Conservation (phyloP, 768 basidiomycete species). For the Suillus discolor region DNA sequence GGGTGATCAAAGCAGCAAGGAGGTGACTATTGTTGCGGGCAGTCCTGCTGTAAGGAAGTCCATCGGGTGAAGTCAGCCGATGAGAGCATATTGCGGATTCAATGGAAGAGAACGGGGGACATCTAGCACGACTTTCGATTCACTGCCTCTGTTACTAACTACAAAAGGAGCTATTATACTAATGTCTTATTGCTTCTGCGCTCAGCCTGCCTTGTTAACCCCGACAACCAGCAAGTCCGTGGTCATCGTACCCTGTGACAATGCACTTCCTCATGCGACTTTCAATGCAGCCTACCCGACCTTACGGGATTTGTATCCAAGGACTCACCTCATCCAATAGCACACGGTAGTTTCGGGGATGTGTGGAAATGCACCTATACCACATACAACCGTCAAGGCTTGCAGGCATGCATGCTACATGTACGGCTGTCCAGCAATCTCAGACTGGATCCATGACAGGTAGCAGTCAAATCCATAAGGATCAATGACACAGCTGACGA, state of each 20-base stretch:
- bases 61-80: too few relatives aligned
- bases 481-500: constrained; percentile 6
- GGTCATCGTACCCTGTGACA: neutral
- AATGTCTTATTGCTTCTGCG: too few relatives aligned
- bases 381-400: neutral
- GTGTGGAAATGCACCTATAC: constrained; percentile 11
- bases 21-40: too few relatives aligned
- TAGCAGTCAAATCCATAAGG: constrained; percentile 12
- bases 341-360: constrained; percentile 12
- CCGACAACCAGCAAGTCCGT: neutral
- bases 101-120: too few relatives aligned
- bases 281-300: neutral
- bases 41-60: too few relatives aligned
- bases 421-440: neutral
- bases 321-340: constrained; percentile 3
- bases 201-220: too few relatives aligned
- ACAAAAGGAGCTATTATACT: too few relatives aligned
- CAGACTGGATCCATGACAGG: constrained; percentile 4
- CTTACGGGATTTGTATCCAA: constrained; percentile 6
- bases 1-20: too few relatives aligned
- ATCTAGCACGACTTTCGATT: too few relatives aligned
- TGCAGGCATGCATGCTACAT: neutral
- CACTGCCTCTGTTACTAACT: too few relatives aligned
- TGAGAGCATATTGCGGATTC: too few relatives aligned
- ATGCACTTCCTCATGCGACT: neutral